phyloP scores from a whole-genome alignment of 345 rosid genomes.

The Arabidopsis thaliana region TAIR10.1 NC_003075.7:8776001-8776500 shows the following conservation, averaged over 20 bases:
- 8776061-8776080: background rate
- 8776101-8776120: background rate
- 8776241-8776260: constrained; percentile 1
- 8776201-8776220: no score
- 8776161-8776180: no score
- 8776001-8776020: background rate
- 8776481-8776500: background rate
- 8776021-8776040: background rate
- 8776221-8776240: background rate
- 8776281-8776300: background rate
- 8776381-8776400: background rate
- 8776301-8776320: constrained; percentile 11
- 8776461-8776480: constrained; percentile 13
- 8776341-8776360: no score
- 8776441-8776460: constrained; percentile 1
- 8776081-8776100: background rate
- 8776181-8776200: no score
- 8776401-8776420: background rate
- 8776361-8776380: background rate
- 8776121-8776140: no score
- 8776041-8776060: background rate
- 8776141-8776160: background rate
- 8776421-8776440: background rate
- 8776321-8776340: background rate
- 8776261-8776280: background rate